Evolutionary conservation across 1,139 yeast genomes (phyloP), one percentile per base, ranked within the genome.

Genomic region (Candida tropicalis): DNA sequence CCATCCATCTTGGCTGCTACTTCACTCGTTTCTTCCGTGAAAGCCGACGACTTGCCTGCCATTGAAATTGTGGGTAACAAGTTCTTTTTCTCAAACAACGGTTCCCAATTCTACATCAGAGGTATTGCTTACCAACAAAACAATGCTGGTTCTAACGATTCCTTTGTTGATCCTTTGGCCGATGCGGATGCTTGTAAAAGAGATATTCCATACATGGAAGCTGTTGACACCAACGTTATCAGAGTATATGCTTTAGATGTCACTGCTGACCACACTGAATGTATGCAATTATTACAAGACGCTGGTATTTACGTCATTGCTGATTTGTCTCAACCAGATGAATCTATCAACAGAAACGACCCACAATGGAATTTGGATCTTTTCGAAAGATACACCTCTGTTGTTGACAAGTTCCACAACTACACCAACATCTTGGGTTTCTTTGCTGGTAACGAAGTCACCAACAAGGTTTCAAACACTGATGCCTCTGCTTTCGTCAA

Each of bases 401-500:
- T 86, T 44, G 81, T 89, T 47, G 95, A 87, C 60, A 74, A 73
- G 54, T 81, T 89, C 74, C 79, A 84, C 44, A 63, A 73, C 50
- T 88, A 86, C 67, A 75, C 83, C 57, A 89, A 89, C 69, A 81
- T 86, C 28, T 73, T 88, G 48, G 96, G 96, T 34, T 88, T 87
- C 74, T 87, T 88, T 59, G 96, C 97, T 40, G 97, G 95, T 60
- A 89, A 89, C 62, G 97, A 89, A 73, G 96, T 88, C 48, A 81
- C 86, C 62, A 87, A 89, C 66, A 82, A 81, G 59, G 74, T 66
- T 35, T 68, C 81, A 62, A 86, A 82, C 62, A 86, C 96, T 38
- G 80, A 74, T 48, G 82, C 96, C 43, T 89, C 96, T 33, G 86
- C 96, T 32, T 87, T 79, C 63, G 95, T 89, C 58, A 89, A 88